Conservation (phyloP, 179 eudicot genomes). For the Silene vulgaris region DNA sequence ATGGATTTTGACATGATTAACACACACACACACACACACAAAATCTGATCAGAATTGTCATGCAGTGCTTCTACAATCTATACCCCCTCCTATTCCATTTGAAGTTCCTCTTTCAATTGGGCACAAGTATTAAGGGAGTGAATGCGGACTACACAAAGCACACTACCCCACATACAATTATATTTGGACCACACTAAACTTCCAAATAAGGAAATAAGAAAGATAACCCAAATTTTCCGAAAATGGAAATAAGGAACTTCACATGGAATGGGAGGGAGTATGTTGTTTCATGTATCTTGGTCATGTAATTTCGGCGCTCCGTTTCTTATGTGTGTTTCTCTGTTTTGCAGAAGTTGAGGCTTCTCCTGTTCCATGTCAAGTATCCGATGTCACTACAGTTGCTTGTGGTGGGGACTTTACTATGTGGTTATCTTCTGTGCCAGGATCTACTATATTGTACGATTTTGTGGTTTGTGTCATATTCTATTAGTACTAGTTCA, state of each 20-base stretch:
- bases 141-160: no score
- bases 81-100: neutral
- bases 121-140: no score
- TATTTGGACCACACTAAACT: no score
- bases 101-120: no score
- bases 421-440: conserved; percentile 67
- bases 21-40: neutral
- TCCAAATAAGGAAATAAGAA: no score
- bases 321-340: conserved; percentile 3
- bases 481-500: conserved; percentile 1
- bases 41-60: neutral
- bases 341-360: conserved; percentile 63
- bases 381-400: conserved; percentile 59
- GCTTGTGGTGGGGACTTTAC: conserved; percentile 95
- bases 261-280: neutral
- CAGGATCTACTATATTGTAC: conserved; percentile 77
- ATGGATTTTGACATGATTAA: neutral
- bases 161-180: no score
- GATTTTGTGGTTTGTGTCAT: conserved; percentile 31
- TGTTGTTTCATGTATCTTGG: neutral
- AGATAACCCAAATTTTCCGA: no score
- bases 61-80: neutral
- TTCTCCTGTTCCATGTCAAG: conserved; percentile 76
- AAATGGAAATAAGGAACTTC: no score
- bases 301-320: neutral